Percentiles rank a stretch among this genome's conserved stretches.
phyloP scores from a whole-genome alignment of 805 yeast species.

The Metschnikowia reukaufii region DNA sequence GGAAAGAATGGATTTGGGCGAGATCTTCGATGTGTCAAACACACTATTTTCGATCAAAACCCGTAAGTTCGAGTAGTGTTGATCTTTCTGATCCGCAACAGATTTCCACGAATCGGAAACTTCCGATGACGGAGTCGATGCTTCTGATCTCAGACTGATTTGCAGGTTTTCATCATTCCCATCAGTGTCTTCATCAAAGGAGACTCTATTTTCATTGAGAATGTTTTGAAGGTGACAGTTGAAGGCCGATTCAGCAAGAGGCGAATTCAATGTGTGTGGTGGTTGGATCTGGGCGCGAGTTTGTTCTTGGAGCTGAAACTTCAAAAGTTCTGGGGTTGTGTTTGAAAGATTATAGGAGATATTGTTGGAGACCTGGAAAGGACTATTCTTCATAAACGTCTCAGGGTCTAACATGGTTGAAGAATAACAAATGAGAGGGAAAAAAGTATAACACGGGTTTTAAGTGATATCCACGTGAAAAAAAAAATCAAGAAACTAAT shows the following conservation, averaged over 20 bases:
- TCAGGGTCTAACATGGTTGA: conserved; percentile 38
- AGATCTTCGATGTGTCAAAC: conserved; percentile 38
- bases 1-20: conserved; percentile 35
- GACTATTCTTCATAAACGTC: conserved; percentile 36
- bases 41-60: conserved; percentile 47
- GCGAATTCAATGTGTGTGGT: conserved; percentile 15
- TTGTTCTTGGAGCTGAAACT: conserved; percentile 45
- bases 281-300: conserved; percentile 19
- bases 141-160: conserved; percentile 6
- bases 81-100: conserved; percentile 18
- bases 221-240: conserved; percentile 33
- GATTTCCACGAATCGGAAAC: conserved; percentile 16
- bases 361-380: conserved; percentile 33
- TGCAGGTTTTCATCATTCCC: conserved; percentile 17
- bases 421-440: background rate
- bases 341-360: conserved; percentile 35
- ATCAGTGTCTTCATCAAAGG: conserved; percentile 17
- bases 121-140: conserved; percentile 23
- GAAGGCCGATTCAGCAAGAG: conserved; percentile 31
- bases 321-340: conserved; percentile 44
- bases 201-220: conserved; percentile 7
- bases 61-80: conserved; percentile 40
- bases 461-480: background rate
- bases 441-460: background rate
- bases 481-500: background rate